phyloP scores from a whole-genome alignment of 441 rosid genomes.

The Corymbia calophylla region DNA sequence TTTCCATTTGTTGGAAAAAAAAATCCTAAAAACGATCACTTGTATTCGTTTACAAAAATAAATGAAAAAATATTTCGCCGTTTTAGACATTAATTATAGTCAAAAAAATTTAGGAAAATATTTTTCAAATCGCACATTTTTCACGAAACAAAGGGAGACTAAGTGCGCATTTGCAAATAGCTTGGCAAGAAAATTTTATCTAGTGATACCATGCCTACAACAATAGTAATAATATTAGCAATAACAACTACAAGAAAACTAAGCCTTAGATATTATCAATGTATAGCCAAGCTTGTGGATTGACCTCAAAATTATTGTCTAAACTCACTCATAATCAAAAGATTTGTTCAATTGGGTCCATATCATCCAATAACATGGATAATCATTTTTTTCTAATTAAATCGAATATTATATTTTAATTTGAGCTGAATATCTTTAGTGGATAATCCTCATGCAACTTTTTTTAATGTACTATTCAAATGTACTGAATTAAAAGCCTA shows the following conservation, averaged over 20 bases:
- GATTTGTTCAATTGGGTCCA: not conserved
- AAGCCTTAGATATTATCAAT: not conserved
- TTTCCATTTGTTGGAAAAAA: not conserved
- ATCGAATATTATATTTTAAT: too few species aligned
- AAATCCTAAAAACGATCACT: too few species aligned
- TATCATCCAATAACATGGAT: not conserved
- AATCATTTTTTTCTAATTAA: not conserved
- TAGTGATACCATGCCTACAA: not conserved
- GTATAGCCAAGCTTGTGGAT: not conserved
- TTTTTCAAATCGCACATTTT: too few species aligned
- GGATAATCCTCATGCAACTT: not conserved
- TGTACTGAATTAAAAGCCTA: too few species aligned
- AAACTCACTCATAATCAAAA: not conserved
- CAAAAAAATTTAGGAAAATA: too few species aligned
- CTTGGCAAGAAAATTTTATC: not conserved
- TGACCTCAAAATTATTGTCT: not conserved
- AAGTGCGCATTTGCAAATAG: not conserved
- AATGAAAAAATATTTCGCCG: too few species aligned
- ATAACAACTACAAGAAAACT: not conserved
- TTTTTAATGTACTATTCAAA: not conserved
- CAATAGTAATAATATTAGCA: not conserved
- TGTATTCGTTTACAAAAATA: too few species aligned
- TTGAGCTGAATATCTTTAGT: not conserved
- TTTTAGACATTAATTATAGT: fast-evolving
- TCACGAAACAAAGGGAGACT: not conserved